Percentiles rank a stretch among this genome's conserved stretches.
These are phyloP conservation scores for Penicillium canariense DNA, from an alignment of 495 filamentous ascomycete genomes.

Conservation along the genomic window DNA sequence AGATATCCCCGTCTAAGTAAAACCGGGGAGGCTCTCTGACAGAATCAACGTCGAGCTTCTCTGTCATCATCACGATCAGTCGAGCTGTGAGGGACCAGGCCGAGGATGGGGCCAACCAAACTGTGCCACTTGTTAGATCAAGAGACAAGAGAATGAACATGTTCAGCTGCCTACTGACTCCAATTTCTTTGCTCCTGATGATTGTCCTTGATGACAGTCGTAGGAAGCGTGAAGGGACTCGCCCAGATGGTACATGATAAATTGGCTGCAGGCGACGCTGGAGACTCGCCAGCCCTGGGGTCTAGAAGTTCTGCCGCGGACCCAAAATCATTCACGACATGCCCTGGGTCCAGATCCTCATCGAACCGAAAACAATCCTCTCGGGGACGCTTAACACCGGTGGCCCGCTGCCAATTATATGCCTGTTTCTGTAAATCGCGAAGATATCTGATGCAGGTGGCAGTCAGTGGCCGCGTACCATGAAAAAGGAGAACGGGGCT, in stretches of 20 bases:
- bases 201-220: neutral
- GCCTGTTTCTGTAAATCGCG: constrained; percentile 11
- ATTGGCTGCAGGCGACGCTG: neutral
- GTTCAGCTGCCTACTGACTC: too few species aligned
- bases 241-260: neutral
- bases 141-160: too few species aligned
- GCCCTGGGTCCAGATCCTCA: neutral
- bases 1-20: constrained; percentile 29
- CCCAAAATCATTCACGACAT: neutral
- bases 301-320: neutral
- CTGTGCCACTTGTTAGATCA: constrained; percentile 12
- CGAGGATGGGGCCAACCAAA: constrained; percentile 33
- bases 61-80: constrained; percentile 29
- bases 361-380: neutral
- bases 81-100: constrained; percentile 33
- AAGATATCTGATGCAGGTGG: constrained; percentile 11
- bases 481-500: neutral
- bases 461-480: neutral
- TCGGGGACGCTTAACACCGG: neutral
- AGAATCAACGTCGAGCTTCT: constrained; percentile 15
- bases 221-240: neutral
- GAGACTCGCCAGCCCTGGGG: neutral
- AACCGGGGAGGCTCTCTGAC: neutral
- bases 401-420: neutral
- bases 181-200: constrained; percentile 1